Percentiles rank a stretch among this genome's conserved stretches.
Evolutionary conservation across 2,329 filamentous ascomycete species (phyloP).

Genomic region (Paracoccidioides lutzii): DNA sequence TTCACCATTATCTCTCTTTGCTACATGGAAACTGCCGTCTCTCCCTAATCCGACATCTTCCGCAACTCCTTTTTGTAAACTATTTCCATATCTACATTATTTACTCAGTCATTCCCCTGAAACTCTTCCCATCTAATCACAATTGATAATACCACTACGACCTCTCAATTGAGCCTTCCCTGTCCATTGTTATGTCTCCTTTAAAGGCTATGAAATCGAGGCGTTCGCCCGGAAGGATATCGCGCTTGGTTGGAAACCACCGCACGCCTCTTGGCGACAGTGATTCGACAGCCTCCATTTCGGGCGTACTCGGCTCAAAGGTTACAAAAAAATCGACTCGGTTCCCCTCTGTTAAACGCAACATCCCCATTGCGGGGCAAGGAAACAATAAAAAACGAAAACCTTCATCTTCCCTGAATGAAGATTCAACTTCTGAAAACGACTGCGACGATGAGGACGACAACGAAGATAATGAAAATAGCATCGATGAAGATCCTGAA

Average conservation of each 20-base stretch:
- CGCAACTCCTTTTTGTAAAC: too few species aligned
- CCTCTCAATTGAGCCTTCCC: not conserved
- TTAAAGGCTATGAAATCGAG: not conserved
- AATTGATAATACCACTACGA: not conserved
- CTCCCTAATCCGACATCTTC: too few species aligned
- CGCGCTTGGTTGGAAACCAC: not conserved
- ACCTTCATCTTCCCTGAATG: conserved; percentile 18
- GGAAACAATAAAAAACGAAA: conserved; percentile 22
- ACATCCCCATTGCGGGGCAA: conserved; percentile 15
- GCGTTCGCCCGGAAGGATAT: not conserved
- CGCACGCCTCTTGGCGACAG: not conserved
- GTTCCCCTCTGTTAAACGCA: conserved; percentile 4
- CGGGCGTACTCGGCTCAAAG: conserved; percentile 6
- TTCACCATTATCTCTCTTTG: too few species aligned
- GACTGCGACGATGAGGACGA: conserved; percentile 17
- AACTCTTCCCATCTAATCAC: not conserved
- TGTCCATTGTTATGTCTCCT: not conserved
- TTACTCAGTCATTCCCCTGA: not conserved
- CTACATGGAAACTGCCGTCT: too few species aligned
- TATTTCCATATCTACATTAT: too few species aligned
- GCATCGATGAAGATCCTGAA: conserved; percentile 33
- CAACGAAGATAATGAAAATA: conserved; percentile 20
- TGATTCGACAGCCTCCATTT: not conserved
- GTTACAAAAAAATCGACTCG: conserved; percentile 4
- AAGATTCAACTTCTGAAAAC: conserved; percentile 28